phyloP scores from a whole-genome alignment of 2,329 filamentous ascomycete species.

The Fusarium vanettenii region DNA sequence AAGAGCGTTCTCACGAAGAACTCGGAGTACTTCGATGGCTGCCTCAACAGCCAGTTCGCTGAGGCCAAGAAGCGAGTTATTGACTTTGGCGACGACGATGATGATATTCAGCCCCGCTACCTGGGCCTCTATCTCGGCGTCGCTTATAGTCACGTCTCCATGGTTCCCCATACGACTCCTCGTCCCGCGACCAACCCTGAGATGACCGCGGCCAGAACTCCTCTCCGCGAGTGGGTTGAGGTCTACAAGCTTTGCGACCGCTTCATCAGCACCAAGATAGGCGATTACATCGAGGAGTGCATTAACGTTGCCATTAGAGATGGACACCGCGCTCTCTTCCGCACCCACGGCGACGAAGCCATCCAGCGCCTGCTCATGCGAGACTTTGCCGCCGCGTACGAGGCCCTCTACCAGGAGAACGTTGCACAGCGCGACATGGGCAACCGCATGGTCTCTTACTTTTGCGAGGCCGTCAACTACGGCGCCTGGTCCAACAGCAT shows the following conservation, averaged over 20 bases:
- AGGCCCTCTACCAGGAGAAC: conserved; percentile 43
- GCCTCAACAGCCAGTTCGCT: conserved; percentile 42
- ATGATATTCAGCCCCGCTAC: conserved; percentile 48
- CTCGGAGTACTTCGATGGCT: conserved; percentile 50
- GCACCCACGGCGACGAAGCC: conserved; percentile 39
- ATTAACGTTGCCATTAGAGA: conserved; percentile 47
- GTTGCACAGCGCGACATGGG: conserved; percentile 38
- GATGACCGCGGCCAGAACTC: conserved; percentile 38
- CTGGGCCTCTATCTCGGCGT: conserved; percentile 50
- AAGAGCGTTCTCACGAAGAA: conserved; percentile 45
- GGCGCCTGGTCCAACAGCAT: conserved; percentile 37
- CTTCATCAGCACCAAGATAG: conserved; percentile 48
- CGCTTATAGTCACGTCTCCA: conserved; percentile 49
- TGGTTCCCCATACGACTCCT: conserved; percentile 46
- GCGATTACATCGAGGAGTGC: conserved; percentile 44
- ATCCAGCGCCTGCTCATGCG: conserved; percentile 46
- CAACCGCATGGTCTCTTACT: conserved; percentile 45
- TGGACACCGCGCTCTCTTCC: conserved; percentile 48
- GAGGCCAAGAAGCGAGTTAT: conserved; percentile 45
- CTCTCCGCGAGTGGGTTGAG: conserved; percentile 49
- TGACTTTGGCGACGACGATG: conserved; percentile 44
- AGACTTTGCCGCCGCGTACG: conserved; percentile 51
- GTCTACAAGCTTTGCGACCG: conserved; percentile 53
- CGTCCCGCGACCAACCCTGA: conserved; percentile 41
- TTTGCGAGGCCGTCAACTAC: conserved; percentile 48